Conservation (phyloP, 2,329 filamentous ascomycete genomes). For the Aspergillus pseudoterreus region DNA sequence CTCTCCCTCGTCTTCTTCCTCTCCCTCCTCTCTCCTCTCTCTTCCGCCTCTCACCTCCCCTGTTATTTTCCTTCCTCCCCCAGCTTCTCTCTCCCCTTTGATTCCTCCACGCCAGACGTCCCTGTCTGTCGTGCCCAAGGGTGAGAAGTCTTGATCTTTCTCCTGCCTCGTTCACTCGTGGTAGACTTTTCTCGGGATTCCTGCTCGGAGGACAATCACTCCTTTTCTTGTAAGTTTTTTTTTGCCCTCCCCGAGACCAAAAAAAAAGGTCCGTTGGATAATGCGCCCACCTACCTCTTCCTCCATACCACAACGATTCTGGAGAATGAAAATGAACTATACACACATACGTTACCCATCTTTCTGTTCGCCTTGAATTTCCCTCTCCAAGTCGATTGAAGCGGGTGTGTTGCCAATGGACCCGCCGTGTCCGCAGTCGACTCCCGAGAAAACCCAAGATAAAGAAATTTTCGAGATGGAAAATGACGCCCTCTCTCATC, state of each 20-base stretch:
- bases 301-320: background rate
- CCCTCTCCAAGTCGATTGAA: slow-evolving; percentile 1
- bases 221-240: slow-evolving; percentile 27
- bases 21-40: slow-evolving; percentile 17
- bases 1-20: slow-evolving; percentile 19
- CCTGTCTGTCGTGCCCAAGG: slow-evolving; percentile 21
- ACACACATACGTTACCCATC: background rate
- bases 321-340: background rate
- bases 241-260: background rate
- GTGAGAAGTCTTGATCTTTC: slow-evolving; percentile 17
- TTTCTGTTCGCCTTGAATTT: background rate
- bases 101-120: slow-evolving; percentile 16
- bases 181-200: slow-evolving; percentile 23
- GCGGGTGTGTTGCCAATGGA: background rate
- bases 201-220: slow-evolving; percentile 19
- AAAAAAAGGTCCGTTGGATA: background rate
- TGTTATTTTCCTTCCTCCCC: slow-evolving; percentile 19
- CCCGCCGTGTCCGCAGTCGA: slow-evolving; percentile 3
- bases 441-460: background rate
- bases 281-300: background rate
- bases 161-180: slow-evolving; percentile 35
- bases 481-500: background rate
- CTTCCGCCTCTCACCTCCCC: slow-evolving; percentile 15
- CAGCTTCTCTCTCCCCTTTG: slow-evolving; percentile 19
- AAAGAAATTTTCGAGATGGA: background rate